Evolutionary conservation across 768 basidiomycete genomes (phyloP), one percentile per base, ranked within the genome.

Genomic region (Tulasnella sp.): DNA sequence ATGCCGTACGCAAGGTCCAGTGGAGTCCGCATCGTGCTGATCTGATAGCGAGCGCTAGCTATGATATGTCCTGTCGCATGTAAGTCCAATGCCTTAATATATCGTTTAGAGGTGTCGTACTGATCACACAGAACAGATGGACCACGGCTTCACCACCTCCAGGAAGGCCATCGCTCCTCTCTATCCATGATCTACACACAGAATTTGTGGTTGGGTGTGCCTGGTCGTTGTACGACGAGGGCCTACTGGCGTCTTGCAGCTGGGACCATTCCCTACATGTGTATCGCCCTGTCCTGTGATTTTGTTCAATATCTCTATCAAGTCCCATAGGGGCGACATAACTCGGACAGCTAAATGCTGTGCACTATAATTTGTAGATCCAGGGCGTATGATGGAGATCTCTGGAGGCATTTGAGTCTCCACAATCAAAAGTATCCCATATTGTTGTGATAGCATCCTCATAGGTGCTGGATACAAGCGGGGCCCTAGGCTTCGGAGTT

Each of bases 31-130:
- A 90, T 73, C 74, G 77, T 25, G 73, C 63, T 22, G 67, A 68
- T 53, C 24, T 69, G 3, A 53, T 76, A 22, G 73, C 74, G 8
- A 80, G 78, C 31, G 78, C 80, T 41, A 84, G 86, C 66, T 93
- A 97, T 71, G 94, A 98, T 68, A 98, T 97, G 94, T 92, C 92
- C 1, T 91, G 86, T 70, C 77, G 90, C 69, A 77, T 93, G 86
- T 96, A 75, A 68, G 84, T 78, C 44, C 17, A 25, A 9, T 34
- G 11, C 38, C 52, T 49, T 19, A 55, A 48, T n/a, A 48, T 17
- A 34, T 27, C 21, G 17, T 19, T 7, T 42, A 60, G 45, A 54
- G 1, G 19, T 25, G 29, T 29, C 25, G 8, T 27, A 11, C 42
- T 53, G 51, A 49, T 55, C 59, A 69, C 42, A 22, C 58, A 54